Conservation (phyloP, 2,329 filamentous ascomycete species). For the Fusarium nisikadoi region DNA sequence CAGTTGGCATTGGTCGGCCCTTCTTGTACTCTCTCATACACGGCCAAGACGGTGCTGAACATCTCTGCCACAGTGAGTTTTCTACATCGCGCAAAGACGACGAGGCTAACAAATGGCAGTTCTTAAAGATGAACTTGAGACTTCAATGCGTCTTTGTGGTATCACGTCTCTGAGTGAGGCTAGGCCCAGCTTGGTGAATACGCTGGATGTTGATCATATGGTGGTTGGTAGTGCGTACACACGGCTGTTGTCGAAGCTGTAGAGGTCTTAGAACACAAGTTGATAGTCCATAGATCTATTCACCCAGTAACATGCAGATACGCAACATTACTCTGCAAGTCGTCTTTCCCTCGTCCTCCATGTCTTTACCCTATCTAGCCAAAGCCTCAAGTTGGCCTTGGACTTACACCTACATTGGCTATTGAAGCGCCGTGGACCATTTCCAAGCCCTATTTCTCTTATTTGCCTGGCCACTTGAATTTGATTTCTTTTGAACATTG, state of each 20-base stretch:
- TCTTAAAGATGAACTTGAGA: slow-evolving; percentile 47
- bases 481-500: accelerated
- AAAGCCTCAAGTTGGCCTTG: neutral
- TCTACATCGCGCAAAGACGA: accelerated
- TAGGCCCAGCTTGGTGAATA: slow-evolving; percentile 44
- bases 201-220: slow-evolving; percentile 46
- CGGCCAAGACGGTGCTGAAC: slow-evolving; percentile 64
- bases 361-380: accelerated
- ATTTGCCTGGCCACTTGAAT: accelerated
- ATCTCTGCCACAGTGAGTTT: slow-evolving; percentile 65
- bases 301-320: neutral
- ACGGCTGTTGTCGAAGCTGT: slow-evolving; percentile 28
- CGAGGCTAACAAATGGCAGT: slow-evolving; percentile 7
- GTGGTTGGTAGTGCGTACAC: slow-evolving; percentile 20
- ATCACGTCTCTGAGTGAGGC: slow-evolving; percentile 45
- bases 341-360: no score
- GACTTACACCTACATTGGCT: neutral
- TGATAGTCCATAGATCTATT: neutral
- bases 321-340: neutral
- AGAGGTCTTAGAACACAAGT: neutral
- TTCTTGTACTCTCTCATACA: slow-evolving; percentile 64
- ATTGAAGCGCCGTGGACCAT: accelerated
- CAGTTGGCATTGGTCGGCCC: slow-evolving; percentile 63
- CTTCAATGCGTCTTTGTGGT: slow-evolving; percentile 45
- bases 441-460: accelerated